A percentile compares a stretch with the other conserved stretches of the same genome.
Evolutionary conservation across 805 yeast genomes (phyloP).

Genomic region (Nakazawaea siamensis): DNA sequence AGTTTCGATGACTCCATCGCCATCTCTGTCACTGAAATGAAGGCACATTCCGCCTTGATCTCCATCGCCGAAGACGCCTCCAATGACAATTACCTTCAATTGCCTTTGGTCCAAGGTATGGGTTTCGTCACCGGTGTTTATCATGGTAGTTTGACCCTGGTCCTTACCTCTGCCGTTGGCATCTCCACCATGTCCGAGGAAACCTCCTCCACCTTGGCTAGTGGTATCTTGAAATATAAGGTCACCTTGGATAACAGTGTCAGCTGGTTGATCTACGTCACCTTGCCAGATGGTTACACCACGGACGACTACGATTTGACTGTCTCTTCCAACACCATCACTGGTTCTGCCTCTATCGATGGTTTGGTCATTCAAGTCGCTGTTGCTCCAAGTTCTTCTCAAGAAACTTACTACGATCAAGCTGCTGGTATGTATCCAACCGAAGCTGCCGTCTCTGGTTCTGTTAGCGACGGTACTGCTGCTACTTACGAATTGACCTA

Average conservation of each 20-base stretch:
- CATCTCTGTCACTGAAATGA: conserved; percentile 37
- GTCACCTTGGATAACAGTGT: conserved; percentile 30
- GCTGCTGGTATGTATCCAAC: conserved; percentile 66
- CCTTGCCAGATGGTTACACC: conserved; percentile 24
- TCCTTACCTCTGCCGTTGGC: conserved; percentile 38
- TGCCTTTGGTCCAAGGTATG: conserved; percentile 54
- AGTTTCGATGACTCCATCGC: conserved; percentile 30
- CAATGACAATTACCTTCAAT: conserved; percentile 28
- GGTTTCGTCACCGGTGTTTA: conserved; percentile 47
- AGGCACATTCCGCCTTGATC: conserved; percentile 42
- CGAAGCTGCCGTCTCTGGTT: conserved; percentile 39
- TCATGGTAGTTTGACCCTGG: conserved; percentile 37
- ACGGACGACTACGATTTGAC: conserved; percentile 22
- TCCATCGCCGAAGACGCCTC: conserved; percentile 25
- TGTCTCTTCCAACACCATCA: conserved; percentile 24
- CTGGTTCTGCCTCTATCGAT: conserved; percentile 27
- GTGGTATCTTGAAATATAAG: conserved; percentile 29
- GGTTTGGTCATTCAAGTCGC: conserved; percentile 44
- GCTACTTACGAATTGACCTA: conserved; percentile 36
- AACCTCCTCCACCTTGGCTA: conserved; percentile 18
- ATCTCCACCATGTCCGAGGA: conserved; percentile 29
- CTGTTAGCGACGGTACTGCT: conserved; percentile 31
- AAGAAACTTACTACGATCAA: conserved; percentile 42
- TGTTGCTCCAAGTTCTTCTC: conserved; percentile 27
- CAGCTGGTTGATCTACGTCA: conserved; percentile 45